phyloP scores from a whole-genome alignment of 768 basidiomycete species.

The Exidia glandulosa region DNA sequence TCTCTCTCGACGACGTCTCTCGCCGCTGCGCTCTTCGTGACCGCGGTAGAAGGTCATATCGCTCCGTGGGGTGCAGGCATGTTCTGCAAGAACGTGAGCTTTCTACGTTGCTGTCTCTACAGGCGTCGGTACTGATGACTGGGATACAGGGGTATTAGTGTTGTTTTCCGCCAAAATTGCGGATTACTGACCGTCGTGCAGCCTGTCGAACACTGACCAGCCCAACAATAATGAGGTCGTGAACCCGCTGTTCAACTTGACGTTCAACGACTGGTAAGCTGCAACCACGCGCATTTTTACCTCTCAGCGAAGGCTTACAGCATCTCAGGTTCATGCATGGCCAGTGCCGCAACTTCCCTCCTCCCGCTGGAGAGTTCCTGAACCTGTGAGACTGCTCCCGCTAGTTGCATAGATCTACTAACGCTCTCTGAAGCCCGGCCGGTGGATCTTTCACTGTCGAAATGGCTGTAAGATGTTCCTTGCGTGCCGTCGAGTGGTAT shows the following conservation, averaged over 20 bases:
- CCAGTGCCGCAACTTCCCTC: neutral
- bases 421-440: neutral
- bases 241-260: neutral
- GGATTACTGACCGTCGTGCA: neutral
- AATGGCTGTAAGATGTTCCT: neutral
- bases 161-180: neutral
- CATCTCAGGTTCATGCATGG: neutral
- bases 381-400: neutral
- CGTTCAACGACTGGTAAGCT: neutral
- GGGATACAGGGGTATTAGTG: neutral
- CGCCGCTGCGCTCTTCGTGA: neutral
- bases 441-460: neutral
- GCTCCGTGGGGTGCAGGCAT: neutral
- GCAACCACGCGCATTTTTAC: neutral
- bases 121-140: neutral
- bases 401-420: neutral
- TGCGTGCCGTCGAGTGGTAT: too few species aligned
- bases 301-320: neutral
- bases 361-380: neutral
- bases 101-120: neutral
- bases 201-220: neutral
- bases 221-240: neutral
- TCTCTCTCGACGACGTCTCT: neutral
- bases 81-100: neutral
- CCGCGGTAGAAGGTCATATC: neutral